Evolutionary conservation across 805 yeast genomes (phyloP).

Genomic region (Yamadazyma takamatsuzukensis): DNA sequence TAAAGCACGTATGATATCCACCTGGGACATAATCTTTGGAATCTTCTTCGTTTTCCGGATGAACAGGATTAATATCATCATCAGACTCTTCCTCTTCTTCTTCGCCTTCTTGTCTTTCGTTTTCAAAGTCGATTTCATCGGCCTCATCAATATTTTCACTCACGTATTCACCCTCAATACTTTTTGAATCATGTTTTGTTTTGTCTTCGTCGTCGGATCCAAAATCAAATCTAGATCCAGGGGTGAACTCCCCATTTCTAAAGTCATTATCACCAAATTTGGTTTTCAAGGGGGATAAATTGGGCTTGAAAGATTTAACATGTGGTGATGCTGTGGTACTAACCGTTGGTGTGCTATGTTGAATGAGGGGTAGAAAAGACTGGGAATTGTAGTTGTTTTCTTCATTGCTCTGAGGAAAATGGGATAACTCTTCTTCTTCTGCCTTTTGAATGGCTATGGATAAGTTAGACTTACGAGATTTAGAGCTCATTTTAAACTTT

Average conservation of each 20-base stretch:
- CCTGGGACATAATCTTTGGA: slow-evolving; percentile 82
- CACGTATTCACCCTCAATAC: slow-evolving; percentile 6
- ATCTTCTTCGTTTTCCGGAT: slow-evolving; percentile 73
- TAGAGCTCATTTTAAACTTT: too few relatives aligned
- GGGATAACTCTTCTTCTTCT: slow-evolving; percentile 19
- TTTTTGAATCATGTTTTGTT: slow-evolving; percentile 8
- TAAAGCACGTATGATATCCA: slow-evolving; percentile 91
- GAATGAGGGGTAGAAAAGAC: slow-evolving; percentile 21
- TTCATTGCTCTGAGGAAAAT: slow-evolving; percentile 5
- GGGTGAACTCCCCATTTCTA: slow-evolving; percentile 9
- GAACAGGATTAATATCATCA: slow-evolving; percentile 22
- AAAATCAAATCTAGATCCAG: slow-evolving; percentile 13
- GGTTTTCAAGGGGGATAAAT: slow-evolving; percentile 34
- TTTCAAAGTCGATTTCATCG: slow-evolving; percentile 10
- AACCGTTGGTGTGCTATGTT: slow-evolving; percentile 27
- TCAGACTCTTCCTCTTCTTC: slow-evolving; percentile 25
- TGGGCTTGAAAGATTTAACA: slow-evolving; percentile 33
- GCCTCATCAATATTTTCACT: slow-evolving; percentile 3
- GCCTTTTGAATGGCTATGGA: slow-evolving; percentile 44
- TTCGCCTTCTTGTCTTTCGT: too few relatives aligned
- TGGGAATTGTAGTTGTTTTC: slow-evolving; percentile 12
- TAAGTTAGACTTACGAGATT: slow-evolving; percentile 32
- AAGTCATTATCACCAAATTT: slow-evolving; percentile 21
- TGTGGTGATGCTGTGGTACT: slow-evolving; percentile 27
- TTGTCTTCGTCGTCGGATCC: slow-evolving; percentile 11